A percentile compares a stretch with the other conserved stretches of the same genome.
Conservation (phyloP, 257 asterid species). For the Lycium ferocissimum region DNA sequence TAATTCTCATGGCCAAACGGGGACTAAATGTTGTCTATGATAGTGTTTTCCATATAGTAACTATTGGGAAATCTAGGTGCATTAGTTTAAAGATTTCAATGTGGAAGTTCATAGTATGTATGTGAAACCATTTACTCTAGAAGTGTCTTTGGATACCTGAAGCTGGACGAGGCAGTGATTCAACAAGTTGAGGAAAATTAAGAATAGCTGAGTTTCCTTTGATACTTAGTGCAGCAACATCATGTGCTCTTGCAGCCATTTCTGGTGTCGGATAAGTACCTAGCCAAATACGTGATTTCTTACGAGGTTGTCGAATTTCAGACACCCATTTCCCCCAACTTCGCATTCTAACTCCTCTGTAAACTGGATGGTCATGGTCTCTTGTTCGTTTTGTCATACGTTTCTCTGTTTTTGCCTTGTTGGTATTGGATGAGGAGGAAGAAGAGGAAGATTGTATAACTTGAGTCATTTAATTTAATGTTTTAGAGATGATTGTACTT, state of each 20-base stretch:
- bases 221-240: slow-evolving; percentile 27
- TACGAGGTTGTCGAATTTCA: slow-evolving; percentile 30
- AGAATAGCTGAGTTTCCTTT: slow-evolving; percentile 26
- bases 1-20: too few species aligned
- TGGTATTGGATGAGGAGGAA: neutral
- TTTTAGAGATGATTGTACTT: too few species aligned
- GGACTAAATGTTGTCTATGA: too few species aligned
- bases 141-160: neutral
- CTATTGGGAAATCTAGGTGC: too few species aligned
- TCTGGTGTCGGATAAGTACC: slow-evolving; percentile 27
- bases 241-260: slow-evolving; percentile 35
- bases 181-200: slow-evolving; percentile 25
- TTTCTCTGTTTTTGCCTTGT: neutral
- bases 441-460: neutral
- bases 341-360: slow-evolving; percentile 32
- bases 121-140: too few species aligned
- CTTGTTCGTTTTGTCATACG: neutral
- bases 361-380: neutral
- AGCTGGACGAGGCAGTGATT: slow-evolving; percentile 23
- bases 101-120: too few species aligned
- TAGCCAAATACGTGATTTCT: slow-evolving; percentile 22
- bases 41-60: too few species aligned
- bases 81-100: too few species aligned
- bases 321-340: slow-evolving; percentile 31
- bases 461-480: neutral